Conservation (phyloP, 768 basidiomycete genomes). For the Psilocybe tampanensis region DNA sequence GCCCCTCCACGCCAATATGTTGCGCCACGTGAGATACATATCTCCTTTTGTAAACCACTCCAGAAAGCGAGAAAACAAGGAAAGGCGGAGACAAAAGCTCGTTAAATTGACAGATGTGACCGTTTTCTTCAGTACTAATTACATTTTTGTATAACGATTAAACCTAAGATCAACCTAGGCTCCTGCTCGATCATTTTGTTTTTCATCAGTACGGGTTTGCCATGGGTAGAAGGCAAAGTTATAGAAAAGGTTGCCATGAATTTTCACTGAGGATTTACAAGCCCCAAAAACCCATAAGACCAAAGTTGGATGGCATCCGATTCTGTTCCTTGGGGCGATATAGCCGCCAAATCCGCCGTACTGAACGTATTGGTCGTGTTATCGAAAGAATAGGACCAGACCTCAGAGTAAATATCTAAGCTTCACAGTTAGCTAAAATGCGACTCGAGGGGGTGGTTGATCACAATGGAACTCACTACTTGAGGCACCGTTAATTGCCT, state of each 20-base stretch:
- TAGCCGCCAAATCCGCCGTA: conserved; percentile 38
- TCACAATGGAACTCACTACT: conserved; percentile 22
- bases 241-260: too few relatives aligned
- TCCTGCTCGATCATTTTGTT: too few relatives aligned
- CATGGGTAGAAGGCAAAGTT: too few relatives aligned
- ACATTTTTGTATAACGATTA: too few relatives aligned
- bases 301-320: conserved; percentile 45
- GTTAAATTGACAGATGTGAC: too few relatives aligned
- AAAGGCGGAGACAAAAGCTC: too few relatives aligned
- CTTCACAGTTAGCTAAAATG: conserved; percentile 3
- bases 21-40: too few relatives aligned
- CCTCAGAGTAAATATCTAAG: conserved; percentile 40
- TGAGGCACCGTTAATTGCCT: conserved; percentile 36
- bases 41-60: too few relatives aligned
- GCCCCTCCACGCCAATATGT: neutral
- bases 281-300: conserved; percentile 44
- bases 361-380: conserved; percentile 35
- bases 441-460: neutral
- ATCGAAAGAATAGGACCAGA: conserved; percentile 41
- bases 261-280: conserved; percentile 31
- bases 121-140: too few relatives aligned
- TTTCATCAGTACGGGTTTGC: too few relatives aligned
- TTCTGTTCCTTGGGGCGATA: conserved; percentile 43
- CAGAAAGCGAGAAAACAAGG: too few relatives aligned
- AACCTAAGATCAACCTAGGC: too few relatives aligned